A percentile compares a stretch with the other conserved stretches of the same genome.
phyloP scores from a whole-genome alignment of 2,329 filamentous ascomycete genomes.

The Ustilaginoidea virens region DNA sequence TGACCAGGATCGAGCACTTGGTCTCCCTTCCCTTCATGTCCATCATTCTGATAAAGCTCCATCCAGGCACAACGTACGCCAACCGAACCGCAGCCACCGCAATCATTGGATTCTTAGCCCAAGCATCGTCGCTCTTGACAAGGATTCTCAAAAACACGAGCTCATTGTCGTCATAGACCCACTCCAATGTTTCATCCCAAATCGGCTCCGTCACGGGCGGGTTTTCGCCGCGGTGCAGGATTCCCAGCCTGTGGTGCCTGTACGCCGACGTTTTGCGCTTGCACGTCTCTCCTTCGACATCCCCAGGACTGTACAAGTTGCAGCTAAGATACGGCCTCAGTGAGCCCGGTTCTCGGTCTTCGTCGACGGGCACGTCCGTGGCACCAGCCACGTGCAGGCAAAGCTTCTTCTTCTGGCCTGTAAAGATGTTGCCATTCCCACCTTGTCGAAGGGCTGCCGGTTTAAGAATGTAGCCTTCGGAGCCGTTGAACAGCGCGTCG shows the following conservation, averaged over 20 bases:
- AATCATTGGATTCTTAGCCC: slow-evolving; percentile 45
- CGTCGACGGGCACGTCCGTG: slow-evolving; percentile 40
- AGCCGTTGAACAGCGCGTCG: slow-evolving; percentile 49
- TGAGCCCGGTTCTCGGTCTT: slow-evolving; percentile 31
- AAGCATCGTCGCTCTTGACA: slow-evolving; percentile 52
- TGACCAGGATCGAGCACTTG: slow-evolving; percentile 43
- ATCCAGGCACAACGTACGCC: slow-evolving; percentile 37
- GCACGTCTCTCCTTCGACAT: slow-evolving; percentile 27
- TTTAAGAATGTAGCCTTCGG: slow-evolving; percentile 51
- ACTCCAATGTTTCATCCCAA: slow-evolving; percentile 51
- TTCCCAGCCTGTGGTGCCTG: slow-evolving; percentile 39
- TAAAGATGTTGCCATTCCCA: slow-evolving; percentile 33
- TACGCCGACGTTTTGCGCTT: slow-evolving; percentile 50
- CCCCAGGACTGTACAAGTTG: slow-evolving; percentile 42
- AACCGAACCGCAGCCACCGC: slow-evolving; percentile 45
- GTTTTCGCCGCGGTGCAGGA: slow-evolving; percentile 42
- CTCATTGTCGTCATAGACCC: slow-evolving; percentile 54
- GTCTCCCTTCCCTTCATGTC: slow-evolving; percentile 51
- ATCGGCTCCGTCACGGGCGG: slow-evolving; percentile 44
- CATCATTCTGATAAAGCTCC: slow-evolving; percentile 49
- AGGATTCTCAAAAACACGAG: slow-evolving; percentile 47
- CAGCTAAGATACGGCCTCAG: slow-evolving; percentile 52
- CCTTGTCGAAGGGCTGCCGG: slow-evolving; percentile 41
- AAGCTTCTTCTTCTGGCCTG: slow-evolving; percentile 31
- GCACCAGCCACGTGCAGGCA: slow-evolving; percentile 46